A percentile compares a stretch with the other conserved stretches of the same genome.
phyloP scores from a whole-genome alignment of 2,329 filamentous ascomycete species.

The Blastomyces silverae region DNA sequence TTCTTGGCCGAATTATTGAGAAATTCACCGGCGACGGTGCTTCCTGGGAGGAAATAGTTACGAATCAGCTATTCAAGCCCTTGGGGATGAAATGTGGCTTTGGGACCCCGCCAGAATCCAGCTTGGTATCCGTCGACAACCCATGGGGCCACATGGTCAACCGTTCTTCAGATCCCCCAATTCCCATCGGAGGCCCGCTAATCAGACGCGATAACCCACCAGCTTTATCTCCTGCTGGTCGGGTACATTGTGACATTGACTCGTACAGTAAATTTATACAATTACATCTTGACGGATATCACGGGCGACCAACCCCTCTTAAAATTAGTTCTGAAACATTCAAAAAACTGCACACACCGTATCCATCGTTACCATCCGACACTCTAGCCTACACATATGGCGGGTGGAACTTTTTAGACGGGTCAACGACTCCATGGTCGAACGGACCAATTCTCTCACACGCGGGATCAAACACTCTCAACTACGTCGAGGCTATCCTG shows the following conservation, averaged over 20 bases:
- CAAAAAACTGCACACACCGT: conserved; percentile 16
- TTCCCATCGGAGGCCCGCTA: conserved; percentile 15
- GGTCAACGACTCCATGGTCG: conserved; percentile 12
- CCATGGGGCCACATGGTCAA: conserved; percentile 16
- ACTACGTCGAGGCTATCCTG: conserved; percentile 8
- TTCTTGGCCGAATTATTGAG: conserved; percentile 16
- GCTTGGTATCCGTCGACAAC: conserved; percentile 15
- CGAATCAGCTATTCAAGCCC: conserved; percentile 12
- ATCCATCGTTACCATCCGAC: background rate
- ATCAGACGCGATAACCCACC: conserved; percentile 15
- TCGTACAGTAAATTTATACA: conserved; percentile 14
- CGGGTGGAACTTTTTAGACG: conserved; percentile 15
- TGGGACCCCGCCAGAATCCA: conserved; percentile 15
- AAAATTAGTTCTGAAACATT: conserved; percentile 13
- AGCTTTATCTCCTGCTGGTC: conserved; percentile 12
- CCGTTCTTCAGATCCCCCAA: conserved; percentile 4
- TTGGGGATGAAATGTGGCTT: conserved; percentile 17
- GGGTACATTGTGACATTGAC: conserved; percentile 15
- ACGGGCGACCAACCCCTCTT: conserved; percentile 13
- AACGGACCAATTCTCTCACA: conserved; percentile 15
- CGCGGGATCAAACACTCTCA: conserved; percentile 11
- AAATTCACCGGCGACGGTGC: conserved; percentile 11
- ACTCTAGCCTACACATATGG: conserved; percentile 14
- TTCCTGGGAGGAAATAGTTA: conserved; percentile 15
- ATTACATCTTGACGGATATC: conserved; percentile 16